Evolutionary conservation across 257 asterid species (phyloP).

Genomic region (Ilex asprella): DNA sequence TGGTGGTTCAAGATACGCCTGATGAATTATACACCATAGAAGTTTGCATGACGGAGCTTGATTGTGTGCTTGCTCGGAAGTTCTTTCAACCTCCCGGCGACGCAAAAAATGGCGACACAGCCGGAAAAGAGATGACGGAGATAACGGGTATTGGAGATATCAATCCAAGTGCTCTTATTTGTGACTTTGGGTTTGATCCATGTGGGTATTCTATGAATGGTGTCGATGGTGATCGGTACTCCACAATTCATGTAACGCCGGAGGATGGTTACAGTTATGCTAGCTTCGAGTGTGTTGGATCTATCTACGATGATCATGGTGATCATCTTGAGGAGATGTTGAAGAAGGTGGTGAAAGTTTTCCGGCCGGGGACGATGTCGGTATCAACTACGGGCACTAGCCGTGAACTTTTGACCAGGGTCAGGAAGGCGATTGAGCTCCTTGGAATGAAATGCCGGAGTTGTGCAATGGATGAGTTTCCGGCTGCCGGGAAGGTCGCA

Average conservation of each 20-base stretch:
- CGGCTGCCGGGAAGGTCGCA: conserved; percentile 51
- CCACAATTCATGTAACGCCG: conserved; percentile 94
- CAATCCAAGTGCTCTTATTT: conserved; percentile 47
- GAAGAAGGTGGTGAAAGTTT: conserved; percentile 55
- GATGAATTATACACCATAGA: conserved; percentile 50
- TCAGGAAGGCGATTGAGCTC: conserved; percentile 56
- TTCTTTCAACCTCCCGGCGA: conserved; percentile 57
- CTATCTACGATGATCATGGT: conserved; percentile 32
- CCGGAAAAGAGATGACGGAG: conserved; percentile 80
- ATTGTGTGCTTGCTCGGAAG: conserved; percentile 52
- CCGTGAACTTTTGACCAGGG: conserved; percentile 45
- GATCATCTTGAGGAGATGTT: conserved; percentile 24
- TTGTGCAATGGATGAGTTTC: conserved; percentile 61
- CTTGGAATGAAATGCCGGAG: conserved; percentile 73
- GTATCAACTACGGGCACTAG: conserved; percentile 60
- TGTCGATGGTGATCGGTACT: conserved; percentile 61
- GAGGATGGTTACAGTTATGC: conserved; percentile 97
- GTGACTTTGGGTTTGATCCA: conserved; percentile 89
- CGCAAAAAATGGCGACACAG: conserved; percentile 51
- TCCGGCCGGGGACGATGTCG: conserved; percentile 63
- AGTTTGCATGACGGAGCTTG: conserved; percentile 88
- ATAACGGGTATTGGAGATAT: conserved; percentile 49
- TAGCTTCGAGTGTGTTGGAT: conserved; percentile 71
- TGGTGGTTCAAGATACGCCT: conserved; percentile 8
- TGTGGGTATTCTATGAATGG: conserved; percentile 99